Conservation (phyloP, 192 early-diverging fungal species). For the Backusella luteola region DNA sequence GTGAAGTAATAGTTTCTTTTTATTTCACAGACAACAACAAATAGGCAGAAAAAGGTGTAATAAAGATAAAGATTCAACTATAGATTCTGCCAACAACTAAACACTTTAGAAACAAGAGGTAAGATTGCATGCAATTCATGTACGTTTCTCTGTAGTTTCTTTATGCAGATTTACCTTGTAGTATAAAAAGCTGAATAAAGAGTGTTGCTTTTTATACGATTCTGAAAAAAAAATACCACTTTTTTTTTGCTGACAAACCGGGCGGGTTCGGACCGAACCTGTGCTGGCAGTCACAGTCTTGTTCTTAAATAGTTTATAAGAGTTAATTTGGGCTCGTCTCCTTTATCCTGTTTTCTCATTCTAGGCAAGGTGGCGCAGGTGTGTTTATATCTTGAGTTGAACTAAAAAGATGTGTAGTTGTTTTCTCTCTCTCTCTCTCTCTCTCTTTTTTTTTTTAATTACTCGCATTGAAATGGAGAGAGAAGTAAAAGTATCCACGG, state of each 20-base stretch:
- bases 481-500: background rate
- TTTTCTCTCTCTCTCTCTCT: background rate
- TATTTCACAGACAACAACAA: background rate
- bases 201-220: constrained; percentile 3
- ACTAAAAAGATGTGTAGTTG: no score
- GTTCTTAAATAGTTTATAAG: background rate
- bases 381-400: background rate
- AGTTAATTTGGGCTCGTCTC: no score
- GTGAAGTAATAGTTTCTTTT: background rate
- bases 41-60: background rate
- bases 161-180: constrained; percentile 7
- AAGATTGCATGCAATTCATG: background rate
- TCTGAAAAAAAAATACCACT: constrained; percentile 9
- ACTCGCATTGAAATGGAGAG: background rate
- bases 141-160: background rate
- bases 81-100: background rate
- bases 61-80: background rate
- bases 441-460: background rate
- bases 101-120: background rate
- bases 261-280: background rate
- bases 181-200: constrained; percentile 6
- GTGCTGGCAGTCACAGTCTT: background rate
- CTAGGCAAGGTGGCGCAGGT: background rate
- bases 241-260: constrained; percentile 10
- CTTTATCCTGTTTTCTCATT: background rate